Base-by-base conservation (phyloP, 345 rosid genomes). In the Arabis alpina region DNA sequence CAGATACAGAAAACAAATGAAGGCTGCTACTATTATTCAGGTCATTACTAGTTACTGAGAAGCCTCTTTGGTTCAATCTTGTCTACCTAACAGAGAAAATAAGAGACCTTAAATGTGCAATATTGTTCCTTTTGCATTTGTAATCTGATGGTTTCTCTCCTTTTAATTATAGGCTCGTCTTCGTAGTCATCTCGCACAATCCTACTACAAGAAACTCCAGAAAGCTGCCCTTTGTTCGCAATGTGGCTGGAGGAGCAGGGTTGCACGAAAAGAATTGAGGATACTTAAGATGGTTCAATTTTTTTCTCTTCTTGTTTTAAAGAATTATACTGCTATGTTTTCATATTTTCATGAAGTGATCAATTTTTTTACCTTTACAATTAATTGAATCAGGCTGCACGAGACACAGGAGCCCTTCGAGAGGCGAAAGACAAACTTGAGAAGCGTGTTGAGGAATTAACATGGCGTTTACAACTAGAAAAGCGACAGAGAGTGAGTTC, bases 341-440 rank as follows among this genome's bases (percentile, higher is more conserved):
- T 54, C 39, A 53, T 48, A 62, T 5, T 32, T 63, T 36, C 23
- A 34, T 57, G 34, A 45, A 42, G 3, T 55, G 8, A 61, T 73
- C 45, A 37, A 62, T 76, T 50, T 44, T 79, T 71, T 79, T 68
- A 68, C 76, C 16, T 63, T 72, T 64, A 40, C 6, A 54, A 19
- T 61, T 41, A 36, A 76, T 74, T 81, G 43, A 72, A 74, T 49
- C 81, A 94, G 99, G 98, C 97, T 36, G 82, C 97, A 32, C 84
- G 89, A 66, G 99, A 94, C 77, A 94, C 99, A 2, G 98, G 98
- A 37, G 98, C 99, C 64, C 97, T 94, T 37, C 87, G 91, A 86
- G 99, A 92, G 84, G 96, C 97, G 12, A 94, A 92, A 73, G 98
- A 92, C 88, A 94, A 94, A 79, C 82, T 94, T 69, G 99, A 94